Evolutionary conservation across 148 eudicot genomes (phyloP).

Genomic region (Spergularia marina): DNA sequence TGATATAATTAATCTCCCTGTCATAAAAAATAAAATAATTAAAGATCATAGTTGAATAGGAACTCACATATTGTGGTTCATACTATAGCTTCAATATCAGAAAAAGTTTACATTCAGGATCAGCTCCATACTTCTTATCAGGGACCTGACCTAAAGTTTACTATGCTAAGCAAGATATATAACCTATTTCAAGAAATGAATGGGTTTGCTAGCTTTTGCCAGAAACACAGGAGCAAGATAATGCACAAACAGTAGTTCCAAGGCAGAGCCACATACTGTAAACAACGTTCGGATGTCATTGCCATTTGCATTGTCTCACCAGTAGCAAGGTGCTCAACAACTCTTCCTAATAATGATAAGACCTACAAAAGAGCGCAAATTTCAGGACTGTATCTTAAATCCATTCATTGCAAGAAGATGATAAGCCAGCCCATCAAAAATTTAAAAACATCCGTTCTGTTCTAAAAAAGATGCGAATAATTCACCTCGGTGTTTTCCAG

Average conservation of each 20-base stretch:
- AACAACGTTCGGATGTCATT: conserved; percentile 69
- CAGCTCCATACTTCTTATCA: neutral
- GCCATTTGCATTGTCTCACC: conserved; percentile 99
- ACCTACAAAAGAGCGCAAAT: conserved; percentile 40
- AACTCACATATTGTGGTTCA: neutral
- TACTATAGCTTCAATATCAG: neutral
- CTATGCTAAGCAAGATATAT: neutral
- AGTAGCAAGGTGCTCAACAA: conserved; percentile 90
- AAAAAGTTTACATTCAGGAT: neutral
- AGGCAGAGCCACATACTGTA: conserved; percentile 47
- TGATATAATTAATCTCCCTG: no score
- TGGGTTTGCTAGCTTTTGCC: neutral
- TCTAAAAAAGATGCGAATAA: neutral
- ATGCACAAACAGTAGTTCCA: neutral
- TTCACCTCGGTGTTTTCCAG: conserved; percentile 21
- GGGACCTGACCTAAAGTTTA: neutral
- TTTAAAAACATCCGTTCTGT: neutral
- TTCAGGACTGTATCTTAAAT: no score
- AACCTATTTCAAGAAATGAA: neutral
- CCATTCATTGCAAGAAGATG: neutral
- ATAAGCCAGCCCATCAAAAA: neutral
- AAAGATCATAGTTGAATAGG: neutral
- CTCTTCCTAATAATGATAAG: conserved; percentile 77
- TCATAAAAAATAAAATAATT: no score
- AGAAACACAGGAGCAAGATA: neutral